A percentile compares a stretch with the other conserved stretches of the same genome.
Conservation (phyloP, 1,139 yeast species). For the Sugiyamaella pinicola region DNA sequence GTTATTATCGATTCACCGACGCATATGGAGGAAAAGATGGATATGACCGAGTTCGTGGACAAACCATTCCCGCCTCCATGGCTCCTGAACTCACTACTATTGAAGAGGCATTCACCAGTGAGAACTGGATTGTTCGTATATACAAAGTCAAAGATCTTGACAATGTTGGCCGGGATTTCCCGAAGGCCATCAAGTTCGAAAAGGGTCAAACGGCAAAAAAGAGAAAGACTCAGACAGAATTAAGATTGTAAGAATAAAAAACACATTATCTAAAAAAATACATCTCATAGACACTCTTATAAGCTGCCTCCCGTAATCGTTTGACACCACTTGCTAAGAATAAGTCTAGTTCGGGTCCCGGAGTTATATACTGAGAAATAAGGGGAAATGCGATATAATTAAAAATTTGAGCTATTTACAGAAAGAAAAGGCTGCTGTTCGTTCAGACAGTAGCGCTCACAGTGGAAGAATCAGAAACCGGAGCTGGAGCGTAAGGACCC, state of each 20-base stretch:
- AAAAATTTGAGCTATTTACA: slow-evolving; percentile 9
- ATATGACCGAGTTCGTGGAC: slow-evolving; percentile 85
- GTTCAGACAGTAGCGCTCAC: neutral
- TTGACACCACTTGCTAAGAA: too few species aligned
- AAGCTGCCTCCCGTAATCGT: neutral
- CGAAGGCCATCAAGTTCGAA: slow-evolving; percentile 33
- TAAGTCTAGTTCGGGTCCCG: too few species aligned
- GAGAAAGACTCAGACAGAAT: slow-evolving; percentile 33
- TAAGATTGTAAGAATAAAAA: slow-evolving; percentile 26
- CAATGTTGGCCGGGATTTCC: slow-evolving; percentile 72
- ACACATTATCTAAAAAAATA: slow-evolving; percentile 3
- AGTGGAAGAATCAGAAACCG: neutral
- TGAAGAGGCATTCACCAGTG: slow-evolving; percentile 94
- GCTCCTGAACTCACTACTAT: slow-evolving; percentile 69
- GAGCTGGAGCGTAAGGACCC: slow-evolving; percentile 6
- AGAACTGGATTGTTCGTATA: slow-evolving; percentile 95
- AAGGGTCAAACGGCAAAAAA: slow-evolving; percentile 36
- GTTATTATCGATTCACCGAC: slow-evolving; percentile 83
- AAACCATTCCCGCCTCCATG: slow-evolving; percentile 57
- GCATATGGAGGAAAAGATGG: slow-evolving; percentile 66
- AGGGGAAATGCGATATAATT: neutral
- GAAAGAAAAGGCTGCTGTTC: neutral
- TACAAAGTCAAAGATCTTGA: slow-evolving; percentile 92
- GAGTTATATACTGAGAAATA: too few species aligned
- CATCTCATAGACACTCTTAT: neutral